A percentile compares a stretch with the other conserved stretches of the same genome.
Evolutionary conservation across 768 basidiomycete genomes (phyloP).

Genomic region (Tricholoma saponaceum): DNA sequence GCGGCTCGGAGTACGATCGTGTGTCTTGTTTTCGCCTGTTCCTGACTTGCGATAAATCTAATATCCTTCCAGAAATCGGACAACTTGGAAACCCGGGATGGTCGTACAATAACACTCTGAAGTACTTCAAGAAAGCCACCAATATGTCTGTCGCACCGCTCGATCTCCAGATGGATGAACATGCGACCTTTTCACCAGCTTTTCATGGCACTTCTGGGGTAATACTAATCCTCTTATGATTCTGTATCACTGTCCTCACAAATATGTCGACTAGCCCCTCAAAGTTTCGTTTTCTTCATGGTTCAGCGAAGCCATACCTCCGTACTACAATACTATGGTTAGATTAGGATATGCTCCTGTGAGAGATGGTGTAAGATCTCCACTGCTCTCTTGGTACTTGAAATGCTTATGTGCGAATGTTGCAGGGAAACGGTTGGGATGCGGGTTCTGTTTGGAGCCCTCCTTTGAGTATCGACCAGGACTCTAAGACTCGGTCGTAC

Average conservation of each 20-base stretch:
- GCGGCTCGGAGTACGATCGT: slow-evolving; percentile 8
- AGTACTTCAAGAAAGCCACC: background rate
- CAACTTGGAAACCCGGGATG: slow-evolving; percentile 8
- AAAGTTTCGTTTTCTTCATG: background rate
- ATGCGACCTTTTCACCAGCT: background rate
- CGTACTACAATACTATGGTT: background rate
- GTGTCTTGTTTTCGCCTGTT: background rate
- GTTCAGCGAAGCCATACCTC: background rate
- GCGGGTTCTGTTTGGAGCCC: background rate
- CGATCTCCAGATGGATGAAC: background rate
- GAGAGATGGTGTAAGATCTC: background rate
- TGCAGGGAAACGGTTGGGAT: background rate
- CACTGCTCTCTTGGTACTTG: background rate
- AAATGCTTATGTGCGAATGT: background rate
- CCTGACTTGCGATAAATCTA: background rate
- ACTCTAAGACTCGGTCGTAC: background rate
- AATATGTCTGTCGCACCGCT: background rate
- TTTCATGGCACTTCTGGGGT: background rate
- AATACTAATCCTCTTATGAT: background rate
- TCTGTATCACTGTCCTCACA: background rate
- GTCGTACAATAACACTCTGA: background rate
- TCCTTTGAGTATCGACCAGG: background rate
- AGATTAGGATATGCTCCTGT: background rate
- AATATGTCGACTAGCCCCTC: background rate
- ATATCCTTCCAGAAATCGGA: background rate